These are phyloP conservation scores for Aciculoconidium aculeatum DNA, from an alignment of 805 yeast species.

Conservation along the genomic window DNA sequence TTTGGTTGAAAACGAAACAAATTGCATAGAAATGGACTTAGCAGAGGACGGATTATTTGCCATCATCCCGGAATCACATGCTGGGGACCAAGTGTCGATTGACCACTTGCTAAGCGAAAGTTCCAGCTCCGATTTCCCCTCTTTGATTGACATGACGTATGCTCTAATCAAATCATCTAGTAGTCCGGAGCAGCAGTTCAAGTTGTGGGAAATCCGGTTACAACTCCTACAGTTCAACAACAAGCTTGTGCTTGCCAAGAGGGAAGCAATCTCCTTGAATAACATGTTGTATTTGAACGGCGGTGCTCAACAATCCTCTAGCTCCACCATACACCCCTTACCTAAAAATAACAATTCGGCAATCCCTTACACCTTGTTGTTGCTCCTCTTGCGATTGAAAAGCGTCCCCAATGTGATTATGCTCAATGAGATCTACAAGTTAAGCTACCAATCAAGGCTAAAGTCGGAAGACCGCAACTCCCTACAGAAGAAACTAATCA, in stretches of 20 bases:
- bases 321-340: conserved; percentile 23
- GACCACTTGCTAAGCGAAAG: too few species aligned
- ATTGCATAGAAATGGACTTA: too few species aligned
- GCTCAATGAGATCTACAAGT: conserved; percentile 39
- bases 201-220: conserved; percentile 34
- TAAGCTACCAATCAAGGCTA: conserved; percentile 26
- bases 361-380: conserved; percentile 23
- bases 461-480: conserved; percentile 7
- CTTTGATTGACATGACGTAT: too few species aligned
- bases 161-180: conserved; percentile 9
- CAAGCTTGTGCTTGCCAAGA: conserved; percentile 25
- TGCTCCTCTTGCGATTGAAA: conserved; percentile 35
- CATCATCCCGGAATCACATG: too few species aligned
- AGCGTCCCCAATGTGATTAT: conserved; percentile 36
- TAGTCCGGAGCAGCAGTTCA: conserved; percentile 10
- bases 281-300: conserved; percentile 24
- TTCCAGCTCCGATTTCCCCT: too few species aligned
- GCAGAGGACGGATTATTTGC: too few species aligned
- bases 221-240: conserved; percentile 24
- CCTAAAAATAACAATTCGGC: conserved; percentile 29
- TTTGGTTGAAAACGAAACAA: too few species aligned
- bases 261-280: conserved; percentile 33
- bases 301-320: conserved; percentile 2
- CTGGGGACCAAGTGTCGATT: too few species aligned
- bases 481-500: conserved; percentile 17